These are phyloP conservation scores for Trichoderma cornu-damae DNA, from an alignment of 2,329 filamentous ascomycete genomes.

Conservation along the genomic window DNA sequence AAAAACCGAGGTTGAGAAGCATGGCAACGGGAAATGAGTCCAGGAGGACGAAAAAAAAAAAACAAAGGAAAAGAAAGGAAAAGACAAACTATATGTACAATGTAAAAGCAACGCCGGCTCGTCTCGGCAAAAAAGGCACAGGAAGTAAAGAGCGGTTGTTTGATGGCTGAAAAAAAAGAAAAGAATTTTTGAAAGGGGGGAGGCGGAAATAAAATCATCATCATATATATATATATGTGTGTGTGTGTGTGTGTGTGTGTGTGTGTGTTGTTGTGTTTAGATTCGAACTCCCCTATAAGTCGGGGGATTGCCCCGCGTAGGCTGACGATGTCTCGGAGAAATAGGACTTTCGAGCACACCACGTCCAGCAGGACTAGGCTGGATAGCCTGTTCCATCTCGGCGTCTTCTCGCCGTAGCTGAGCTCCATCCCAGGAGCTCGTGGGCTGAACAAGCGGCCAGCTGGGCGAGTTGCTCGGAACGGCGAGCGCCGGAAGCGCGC, in stretches of 20 bases:
- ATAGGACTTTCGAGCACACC: constrained; percentile 36
- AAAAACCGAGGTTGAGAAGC: no score
- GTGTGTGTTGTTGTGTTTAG: no score
- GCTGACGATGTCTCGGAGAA: constrained; percentile 31
- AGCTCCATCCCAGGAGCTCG: neutral
- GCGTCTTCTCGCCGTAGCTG: constrained; percentile 9
- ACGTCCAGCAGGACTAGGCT: constrained; percentile 32
- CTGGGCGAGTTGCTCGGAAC: neutral
- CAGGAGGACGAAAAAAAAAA: no score
- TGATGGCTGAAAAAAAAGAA: neutral
- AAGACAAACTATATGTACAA: neutral
- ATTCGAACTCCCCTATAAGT: constrained; percentile 51
- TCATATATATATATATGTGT: no score
- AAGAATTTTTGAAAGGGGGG: no score
- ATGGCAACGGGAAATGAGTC: no score
- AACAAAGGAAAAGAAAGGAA: neutral
- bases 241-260: no score
- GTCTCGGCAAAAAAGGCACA: neutral
- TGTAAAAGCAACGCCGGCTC: neutral
- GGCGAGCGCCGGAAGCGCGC: no score
- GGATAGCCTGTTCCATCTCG: constrained; percentile 9
- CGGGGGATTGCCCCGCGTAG: constrained; percentile 55
- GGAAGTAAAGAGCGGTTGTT: neutral
- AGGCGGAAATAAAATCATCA: no score
- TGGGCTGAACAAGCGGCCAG: neutral